A percentile compares a stretch with the other conserved stretches of the same genome.
Conservation (phyloP, 2,329 filamentous ascomycete genomes). For the Didymella arachidicola region DNA sequence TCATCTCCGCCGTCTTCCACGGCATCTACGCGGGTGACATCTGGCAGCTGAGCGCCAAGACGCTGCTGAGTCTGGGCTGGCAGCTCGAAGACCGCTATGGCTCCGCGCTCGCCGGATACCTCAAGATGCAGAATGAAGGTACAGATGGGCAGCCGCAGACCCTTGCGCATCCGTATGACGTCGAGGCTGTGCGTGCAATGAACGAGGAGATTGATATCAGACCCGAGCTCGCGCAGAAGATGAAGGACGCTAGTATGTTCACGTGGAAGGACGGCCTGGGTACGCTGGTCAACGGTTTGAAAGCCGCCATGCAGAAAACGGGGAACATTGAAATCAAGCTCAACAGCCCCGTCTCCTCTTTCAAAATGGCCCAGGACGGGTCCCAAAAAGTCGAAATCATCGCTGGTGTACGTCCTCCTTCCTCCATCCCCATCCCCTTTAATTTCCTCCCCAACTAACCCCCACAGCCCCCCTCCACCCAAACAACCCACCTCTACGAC, state of each 20-base stretch:
- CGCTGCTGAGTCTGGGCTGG: conserved; percentile 62
- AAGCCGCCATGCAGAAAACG: conserved; percentile 47
- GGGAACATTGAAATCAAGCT: conserved; percentile 53
- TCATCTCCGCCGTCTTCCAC: conserved; percentile 78
- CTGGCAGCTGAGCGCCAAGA: conserved; percentile 76
- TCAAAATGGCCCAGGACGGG: conserved; percentile 24
- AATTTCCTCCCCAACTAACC: conserved; percentile 17
- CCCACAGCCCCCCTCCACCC: conserved; percentile 23
- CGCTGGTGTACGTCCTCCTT: conserved; percentile 31
- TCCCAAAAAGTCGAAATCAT: conserved; percentile 34
- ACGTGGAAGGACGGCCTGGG: conserved; percentile 56
- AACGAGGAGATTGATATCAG: conserved; percentile 49
- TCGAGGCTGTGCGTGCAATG: conserved; percentile 35
- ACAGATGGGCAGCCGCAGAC: conserved; percentile 3
- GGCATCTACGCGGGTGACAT: conserved; percentile 94
- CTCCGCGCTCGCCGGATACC: conserved; percentile 32
- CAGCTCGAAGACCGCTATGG: conserved; percentile 59
- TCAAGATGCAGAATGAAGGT: conserved; percentile 29
- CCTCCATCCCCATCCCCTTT: neutral
- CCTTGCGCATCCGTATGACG: conserved; percentile 35
- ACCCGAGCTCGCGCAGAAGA: conserved; percentile 38
- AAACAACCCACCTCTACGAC: conserved; percentile 36
- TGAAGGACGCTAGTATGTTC: conserved; percentile 51
- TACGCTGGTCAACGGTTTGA: conserved; percentile 50
- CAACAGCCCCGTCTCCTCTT: conserved; percentile 38